Conservation (phyloP, 2,329 filamentous ascomycete species). For the Fusarium abutilonis region DNA sequence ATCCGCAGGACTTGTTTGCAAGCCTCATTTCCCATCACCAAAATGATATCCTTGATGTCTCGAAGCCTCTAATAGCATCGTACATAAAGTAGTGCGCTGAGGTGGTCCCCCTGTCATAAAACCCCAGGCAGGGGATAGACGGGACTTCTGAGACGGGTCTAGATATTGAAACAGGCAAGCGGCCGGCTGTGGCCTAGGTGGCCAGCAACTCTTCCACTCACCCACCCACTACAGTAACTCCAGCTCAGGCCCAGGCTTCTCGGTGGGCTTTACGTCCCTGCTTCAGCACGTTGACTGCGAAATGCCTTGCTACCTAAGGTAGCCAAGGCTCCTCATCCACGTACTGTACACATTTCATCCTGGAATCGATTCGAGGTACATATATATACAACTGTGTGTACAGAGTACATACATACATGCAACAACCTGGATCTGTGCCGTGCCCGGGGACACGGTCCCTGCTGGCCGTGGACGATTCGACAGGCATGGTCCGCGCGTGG, state of each 20-base stretch:
- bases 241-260: background rate
- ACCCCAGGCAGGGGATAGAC: conserved; percentile 14
- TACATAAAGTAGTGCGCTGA: background rate
- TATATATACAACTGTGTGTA: background rate
- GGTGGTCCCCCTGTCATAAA: conserved; percentile 22
- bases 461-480: conserved; percentile 10
- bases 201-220: conserved; percentile 5
- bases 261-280: background rate
- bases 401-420: conserved; percentile 2
- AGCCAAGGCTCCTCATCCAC: background rate
- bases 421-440: conserved; percentile 3
- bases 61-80: conserved; percentile 13
- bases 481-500: conserved; percentile 27
- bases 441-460: conserved; percentile 17
- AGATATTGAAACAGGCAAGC: conserved; percentile 8
- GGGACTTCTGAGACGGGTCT: conserved; percentile 10
- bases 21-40: conserved; percentile 6
- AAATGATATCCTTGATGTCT: conserved; percentile 23
- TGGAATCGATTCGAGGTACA: background rate
- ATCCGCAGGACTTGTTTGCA: conserved; percentile 21
- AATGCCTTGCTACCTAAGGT: background rate
- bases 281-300: background rate
- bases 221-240: too few relatives aligned
- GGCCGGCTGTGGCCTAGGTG: conserved; percentile 1
- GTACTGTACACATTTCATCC: background rate